phyloP scores from a whole-genome alignment of 805 yeast species.

The Lipomyces anomalus region DNA sequence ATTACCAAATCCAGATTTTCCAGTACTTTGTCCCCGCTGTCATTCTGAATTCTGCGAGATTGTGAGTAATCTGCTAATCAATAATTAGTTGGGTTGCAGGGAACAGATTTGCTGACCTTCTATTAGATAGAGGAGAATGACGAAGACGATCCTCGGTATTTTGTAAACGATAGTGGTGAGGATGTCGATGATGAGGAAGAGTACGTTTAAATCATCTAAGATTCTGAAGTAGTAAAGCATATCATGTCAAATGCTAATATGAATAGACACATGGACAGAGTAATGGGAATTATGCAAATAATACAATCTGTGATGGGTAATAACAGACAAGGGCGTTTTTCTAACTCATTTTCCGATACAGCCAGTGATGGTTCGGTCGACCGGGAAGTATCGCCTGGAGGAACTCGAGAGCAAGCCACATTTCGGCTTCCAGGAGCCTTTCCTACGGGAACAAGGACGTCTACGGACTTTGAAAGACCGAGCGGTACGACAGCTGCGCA shows the following conservation, averaged over 20 bases:
- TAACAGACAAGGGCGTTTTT: not conserved
- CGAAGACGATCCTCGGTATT: constrained; percentile 1
- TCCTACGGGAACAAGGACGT: too few relatives aligned
- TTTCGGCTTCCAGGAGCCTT: too few relatives aligned
- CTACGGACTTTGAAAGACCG: too few relatives aligned
- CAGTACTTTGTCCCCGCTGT: constrained; percentile 20
- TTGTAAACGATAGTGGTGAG: constrained; percentile 1
- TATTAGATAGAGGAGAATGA: not conserved
- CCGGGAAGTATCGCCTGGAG: too few relatives aligned
- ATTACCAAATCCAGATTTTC: constrained; percentile 8
- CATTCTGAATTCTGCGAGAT: constrained; percentile 23
- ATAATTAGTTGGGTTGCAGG: not conserved
- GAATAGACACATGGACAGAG: not conserved
- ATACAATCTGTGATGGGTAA: not conserved
- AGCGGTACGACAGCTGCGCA: too few relatives aligned
- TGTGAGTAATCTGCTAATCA: constrained; percentile 4
- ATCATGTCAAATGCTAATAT: too few relatives aligned
- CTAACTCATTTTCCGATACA: too few relatives aligned
- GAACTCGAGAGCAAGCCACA: too few relatives aligned
- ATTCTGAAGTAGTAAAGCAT: too few relatives aligned
- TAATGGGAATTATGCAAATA: not conserved
- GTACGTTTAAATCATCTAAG: not conserved
- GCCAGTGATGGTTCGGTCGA: too few relatives aligned
- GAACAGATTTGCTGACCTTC: not conserved
- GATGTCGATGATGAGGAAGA: constrained; percentile 25